Evolutionary conservation across 164 flowering plant species (phyloP).

Genomic region (Piper betle): DNA sequence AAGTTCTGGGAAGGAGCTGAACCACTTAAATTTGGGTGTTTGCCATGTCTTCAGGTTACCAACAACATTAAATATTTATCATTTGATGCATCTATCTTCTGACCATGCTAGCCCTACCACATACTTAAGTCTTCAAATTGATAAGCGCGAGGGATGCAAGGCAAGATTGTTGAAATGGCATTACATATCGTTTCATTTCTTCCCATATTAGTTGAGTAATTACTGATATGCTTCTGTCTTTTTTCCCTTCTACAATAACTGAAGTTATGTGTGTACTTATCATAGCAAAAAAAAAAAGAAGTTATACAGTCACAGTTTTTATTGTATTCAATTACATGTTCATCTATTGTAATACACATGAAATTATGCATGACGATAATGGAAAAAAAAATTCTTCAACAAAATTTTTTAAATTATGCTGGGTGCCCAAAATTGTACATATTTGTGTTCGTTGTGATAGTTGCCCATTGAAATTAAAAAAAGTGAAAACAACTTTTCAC

Average conservation of each 20-base stretch:
- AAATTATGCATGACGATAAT: no score
- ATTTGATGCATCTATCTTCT: neutral
- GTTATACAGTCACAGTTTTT: no score
- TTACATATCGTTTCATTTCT: neutral
- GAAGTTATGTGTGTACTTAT: no score
- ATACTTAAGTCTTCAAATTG: neutral
- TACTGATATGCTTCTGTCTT: neutral
- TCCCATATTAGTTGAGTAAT: neutral
- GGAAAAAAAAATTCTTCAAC: no score
- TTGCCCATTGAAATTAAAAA: neutral
- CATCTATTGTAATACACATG: no score
- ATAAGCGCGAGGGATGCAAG: neutral
- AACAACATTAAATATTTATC: neutral
- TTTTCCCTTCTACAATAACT: neutral
- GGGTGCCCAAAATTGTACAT: no score
- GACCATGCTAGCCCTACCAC: neutral
- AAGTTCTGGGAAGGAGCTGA: conserved; percentile 90
- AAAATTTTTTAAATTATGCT: no score
- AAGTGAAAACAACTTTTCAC: no score
- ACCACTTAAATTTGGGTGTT: conserved; percentile 63
- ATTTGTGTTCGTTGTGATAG: no score
- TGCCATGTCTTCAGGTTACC: conserved; percentile 88
- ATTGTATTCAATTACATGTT: no score
- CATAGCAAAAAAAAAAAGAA: no score
- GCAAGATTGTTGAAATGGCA: neutral